Evolutionary conservation across 2,329 filamentous ascomycete genomes (phyloP).

Genomic region (Tolypocladium tropicale): DNA sequence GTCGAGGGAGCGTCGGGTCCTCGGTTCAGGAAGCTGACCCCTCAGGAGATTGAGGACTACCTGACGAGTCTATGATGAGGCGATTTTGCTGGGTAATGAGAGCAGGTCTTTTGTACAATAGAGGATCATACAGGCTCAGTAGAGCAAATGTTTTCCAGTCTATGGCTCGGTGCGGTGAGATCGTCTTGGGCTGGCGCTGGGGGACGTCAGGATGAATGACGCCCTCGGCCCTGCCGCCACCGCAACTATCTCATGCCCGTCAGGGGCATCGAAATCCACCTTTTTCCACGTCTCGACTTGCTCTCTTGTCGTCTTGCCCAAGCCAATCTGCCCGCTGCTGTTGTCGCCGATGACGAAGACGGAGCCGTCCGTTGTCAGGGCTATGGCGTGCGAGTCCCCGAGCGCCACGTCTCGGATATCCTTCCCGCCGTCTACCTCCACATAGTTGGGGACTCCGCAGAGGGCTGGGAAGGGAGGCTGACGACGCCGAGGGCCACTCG

Average conservation of each 20-base stretch:
- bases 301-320: slow-evolving; percentile 13
- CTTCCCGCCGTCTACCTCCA: slow-evolving; percentile 33
- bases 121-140: slow-evolving; percentile 29
- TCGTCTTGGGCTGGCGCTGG: slow-evolving; percentile 6
- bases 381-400: slow-evolving; percentile 49
- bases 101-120: slow-evolving; percentile 34
- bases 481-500: slow-evolving; percentile 16
- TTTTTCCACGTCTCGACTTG: slow-evolving; percentile 24
- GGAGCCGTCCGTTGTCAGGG: slow-evolving; percentile 35
- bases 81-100: slow-evolving; percentile 10
- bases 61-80: slow-evolving; percentile 80
- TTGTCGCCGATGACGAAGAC: slow-evolving; percentile 49
- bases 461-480: slow-evolving; percentile 20
- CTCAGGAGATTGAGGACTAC: slow-evolving; percentile 99
- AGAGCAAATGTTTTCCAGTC: slow-evolving; percentile 9
- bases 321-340: slow-evolving; percentile 48
- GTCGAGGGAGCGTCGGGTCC: slow-evolving; percentile 77
- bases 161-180: not conserved
- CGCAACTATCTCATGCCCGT: slow-evolving; percentile 20
- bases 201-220: slow-evolving; percentile 36
- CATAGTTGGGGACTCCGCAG: slow-evolving; percentile 27
- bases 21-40: slow-evolving; percentile 86
- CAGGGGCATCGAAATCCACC: slow-evolving; percentile 16
- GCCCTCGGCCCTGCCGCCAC: slow-evolving; percentile 38
- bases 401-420: slow-evolving; percentile 48